phyloP scores from a whole-genome alignment of 2,329 filamentous ascomycete genomes.

The Aspergillus oerlinghausenensis region DNA sequence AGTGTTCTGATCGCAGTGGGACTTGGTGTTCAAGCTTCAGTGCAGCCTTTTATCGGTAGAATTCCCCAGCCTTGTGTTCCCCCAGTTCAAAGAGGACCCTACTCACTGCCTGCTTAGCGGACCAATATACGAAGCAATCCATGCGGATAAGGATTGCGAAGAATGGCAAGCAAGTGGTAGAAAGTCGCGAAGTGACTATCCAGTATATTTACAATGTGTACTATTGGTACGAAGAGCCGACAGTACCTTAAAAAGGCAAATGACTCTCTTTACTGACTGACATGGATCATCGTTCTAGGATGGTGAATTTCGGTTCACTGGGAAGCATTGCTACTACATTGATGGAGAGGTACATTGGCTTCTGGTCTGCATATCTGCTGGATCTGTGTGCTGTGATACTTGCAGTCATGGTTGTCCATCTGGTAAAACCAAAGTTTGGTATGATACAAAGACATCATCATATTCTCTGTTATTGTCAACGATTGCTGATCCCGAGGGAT shows the following conservation, averaged over 20 bases:
- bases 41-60: not conserved
- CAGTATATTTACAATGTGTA: constrained; percentile 5
- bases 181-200: not conserved
- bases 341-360: constrained; percentile 3
- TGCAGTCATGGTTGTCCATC: not conserved
- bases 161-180: constrained; percentile 1
- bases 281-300: not conserved
- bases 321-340: not conserved
- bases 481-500: not conserved
- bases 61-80: too few species aligned
- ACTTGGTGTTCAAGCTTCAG: not conserved
- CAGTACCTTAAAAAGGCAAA: not conserved
- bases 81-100: too few species aligned
- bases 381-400: not conserved
- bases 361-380: constrained; percentile 3
- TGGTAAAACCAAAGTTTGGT: not conserved
- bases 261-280: not conserved
- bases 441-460: not conserved
- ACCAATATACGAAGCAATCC: not conserved
- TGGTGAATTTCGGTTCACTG: constrained; percentile 1
- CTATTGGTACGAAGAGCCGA: constrained; percentile 4
- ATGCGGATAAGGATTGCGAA: not conserved
- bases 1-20: not conserved
- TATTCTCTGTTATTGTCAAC: not conserved
- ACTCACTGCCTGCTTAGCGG: not conserved